Base-by-base conservation (phyloP, 208 protist genomes). In the Trypanosoma vivax region DNA sequence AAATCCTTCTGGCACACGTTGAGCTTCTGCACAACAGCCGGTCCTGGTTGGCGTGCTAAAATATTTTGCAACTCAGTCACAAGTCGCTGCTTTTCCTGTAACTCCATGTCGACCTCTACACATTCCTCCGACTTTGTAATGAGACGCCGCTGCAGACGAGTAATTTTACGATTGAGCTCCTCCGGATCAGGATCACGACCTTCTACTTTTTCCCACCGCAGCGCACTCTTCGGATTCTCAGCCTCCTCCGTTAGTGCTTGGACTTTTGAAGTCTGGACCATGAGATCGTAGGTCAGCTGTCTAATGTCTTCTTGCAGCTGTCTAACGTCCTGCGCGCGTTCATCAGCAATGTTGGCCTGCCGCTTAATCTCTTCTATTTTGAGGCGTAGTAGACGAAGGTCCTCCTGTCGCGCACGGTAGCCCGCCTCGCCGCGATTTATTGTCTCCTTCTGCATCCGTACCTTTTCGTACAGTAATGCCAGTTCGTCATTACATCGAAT, bases 401-500 rank as follows among this genome's bases (percentile, higher is more conserved):
- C 85, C 9, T 88, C 66, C 19, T 87, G 24, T 4, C 94, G 59
- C 42, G 97, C 81, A 6, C 76, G 76, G 74, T 98, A 99, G 48
- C 97, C 95, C 21, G 79, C 57, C 66, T 99, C 96, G 10, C 97
- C 97, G 42, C 95, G 94, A 39, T 54, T 74, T 5, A 99, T 53
- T 18, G 78, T 95, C 13, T 84, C 83, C 68, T 99, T 81, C 51
- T 99, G 92, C 10, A 98, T 87, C 5, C 94, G 93, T 25, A 99
- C 86, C 75, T 98, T 98, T 60, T 99, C 96, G 70, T 99, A 99
- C 9, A 99, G 74, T 16, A 97, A 58, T 13, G 93, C 90, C 0
- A 99, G 80, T 69, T 99, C 97, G 64, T 98, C 96, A 72, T 99
- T 99, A 42, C 97, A 83, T 7, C 95, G 87, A 34, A 99, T 98